Evolutionary conservation across 1,284 basidiomycete species (phyloP), one percentile per base, ranked within the genome.

Genomic region (Austroboletus niveus): DNA sequence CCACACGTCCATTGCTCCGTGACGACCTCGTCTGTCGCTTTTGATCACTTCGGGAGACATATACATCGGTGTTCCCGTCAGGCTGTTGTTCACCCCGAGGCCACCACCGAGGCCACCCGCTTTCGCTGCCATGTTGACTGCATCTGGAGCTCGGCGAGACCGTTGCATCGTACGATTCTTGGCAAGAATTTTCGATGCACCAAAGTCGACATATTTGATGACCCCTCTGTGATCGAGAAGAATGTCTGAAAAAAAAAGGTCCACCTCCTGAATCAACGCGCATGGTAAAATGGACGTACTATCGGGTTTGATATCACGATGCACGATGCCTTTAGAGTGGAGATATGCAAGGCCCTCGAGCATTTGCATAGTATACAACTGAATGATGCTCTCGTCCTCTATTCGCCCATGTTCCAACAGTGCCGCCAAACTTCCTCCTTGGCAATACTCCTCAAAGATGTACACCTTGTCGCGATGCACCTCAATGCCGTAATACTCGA

Each of bases 11-110:
- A 98, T 97, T 3, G 97, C 94, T n/a, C 96, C 96, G 55, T 92
- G 85, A 49, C 89, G 80, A 30, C 93, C 92, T 15, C 87, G 84
- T 59, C 78, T 85, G 60, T 92, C 89, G 61, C 88, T 94, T 72
- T 98, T 94, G 76, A 99, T 99, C 45, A 98, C 88, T 68, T 99
- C 97, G 1, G 97, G 97, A 10, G 94, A 96, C 92, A 99, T 98
- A 73, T 99, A 99, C 96, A 99, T 99, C 0, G 97, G 97, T 17
- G 97, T 99, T 12, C 97, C 97, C 2, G 96, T 98, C 32, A 98
- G 75, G 65, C 90, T 92, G 71, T 89, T 91, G 47, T 69, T 68
- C 70, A 81, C 78, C 14, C 78, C 83, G 8, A 80, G 69, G 8
- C 74, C 74, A 45, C 75, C 76, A 22, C 61, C 65, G 14, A 66